These are phyloP conservation scores for Blastocystis sp. DNA, from an alignment of 352 stramenopile genomes.

Conservation along the genomic window DNA sequence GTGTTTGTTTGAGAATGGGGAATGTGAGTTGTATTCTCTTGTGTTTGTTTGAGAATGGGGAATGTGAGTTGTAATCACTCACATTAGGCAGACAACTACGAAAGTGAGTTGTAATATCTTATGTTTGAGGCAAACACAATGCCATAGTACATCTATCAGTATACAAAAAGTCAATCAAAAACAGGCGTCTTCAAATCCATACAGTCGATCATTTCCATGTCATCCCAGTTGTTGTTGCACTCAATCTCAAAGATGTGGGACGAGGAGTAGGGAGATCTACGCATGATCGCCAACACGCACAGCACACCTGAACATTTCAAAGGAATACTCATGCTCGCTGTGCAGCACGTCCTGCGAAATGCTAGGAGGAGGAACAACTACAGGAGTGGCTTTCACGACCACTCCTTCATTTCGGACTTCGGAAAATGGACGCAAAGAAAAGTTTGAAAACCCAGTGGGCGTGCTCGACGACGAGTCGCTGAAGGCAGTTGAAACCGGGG, in stretches of 20 bases:
- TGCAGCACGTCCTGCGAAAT: not conserved
- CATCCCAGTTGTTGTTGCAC: slow-evolving; percentile 24
- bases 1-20: not conserved
- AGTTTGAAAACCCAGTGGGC: not conserved
- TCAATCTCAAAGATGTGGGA: not conserved
- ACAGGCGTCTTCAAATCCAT: slow-evolving; percentile 37
- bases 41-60: not conserved
- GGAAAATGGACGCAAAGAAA: not conserved
- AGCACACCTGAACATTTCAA: slow-evolving; percentile 7
- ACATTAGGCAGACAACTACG: not conserved
- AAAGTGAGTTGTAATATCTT: not conserved
- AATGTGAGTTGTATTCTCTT: not conserved
- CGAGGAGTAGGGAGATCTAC: not conserved
- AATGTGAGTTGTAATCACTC: not conserved
- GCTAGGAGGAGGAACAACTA: slow-evolving; percentile 1
- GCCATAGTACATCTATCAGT: slow-evolving; percentile 11
- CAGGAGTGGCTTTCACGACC: not conserved
- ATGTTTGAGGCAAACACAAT: not conserved
- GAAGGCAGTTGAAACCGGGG: slow-evolving; percentile 8
- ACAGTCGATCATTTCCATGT: slow-evolving; percentile 38
- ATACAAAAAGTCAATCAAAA: slow-evolving; percentile 45
- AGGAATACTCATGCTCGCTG: slow-evolving; percentile 15
- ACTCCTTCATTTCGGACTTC: not conserved
- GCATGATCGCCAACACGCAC: not conserved
- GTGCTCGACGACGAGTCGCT: not conserved